Evolutionary conservation across 768 basidiomycete genomes (phyloP).

Genomic region (Chalciporus sphaerocephalus): DNA sequence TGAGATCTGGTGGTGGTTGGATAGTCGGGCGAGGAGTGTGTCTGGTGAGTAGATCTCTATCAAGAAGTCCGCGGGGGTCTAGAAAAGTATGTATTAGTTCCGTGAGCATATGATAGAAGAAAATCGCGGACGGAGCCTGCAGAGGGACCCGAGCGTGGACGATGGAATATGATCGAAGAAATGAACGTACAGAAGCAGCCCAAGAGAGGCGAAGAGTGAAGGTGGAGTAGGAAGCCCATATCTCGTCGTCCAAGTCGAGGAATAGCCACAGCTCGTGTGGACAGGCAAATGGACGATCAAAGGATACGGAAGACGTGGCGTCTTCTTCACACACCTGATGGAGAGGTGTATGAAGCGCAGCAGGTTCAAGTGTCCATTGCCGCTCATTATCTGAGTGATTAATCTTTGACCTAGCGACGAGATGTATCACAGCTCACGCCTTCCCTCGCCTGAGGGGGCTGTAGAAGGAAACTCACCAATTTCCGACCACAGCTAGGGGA

Average conservation of each 20-base stretch:
- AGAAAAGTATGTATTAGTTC: background rate
- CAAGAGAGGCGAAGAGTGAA: conserved; percentile 54
- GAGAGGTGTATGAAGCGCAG: conserved; percentile 37
- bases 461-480: conserved; percentile 23
- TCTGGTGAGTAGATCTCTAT: conserved; percentile 38
- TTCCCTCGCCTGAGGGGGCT: conserved; percentile 14
- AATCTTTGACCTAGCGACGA: conserved; percentile 39
- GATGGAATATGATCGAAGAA: background rate
- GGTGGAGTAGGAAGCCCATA: conserved; percentile 39
- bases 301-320: conserved; percentile 1
- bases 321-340: conserved; percentile 34
- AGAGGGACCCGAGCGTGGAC: background rate
- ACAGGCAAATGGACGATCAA: conserved; percentile 22
- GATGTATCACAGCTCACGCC: background rate
- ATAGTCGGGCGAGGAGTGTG: conserved; percentile 22
- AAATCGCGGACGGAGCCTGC: background rate
- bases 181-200: conserved; percentile 48
- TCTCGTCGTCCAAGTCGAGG: conserved; percentile 40
- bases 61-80: conserved; percentile 45
- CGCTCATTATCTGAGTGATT: conserved; percentile 29
- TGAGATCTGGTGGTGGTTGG: conserved; percentile 6
- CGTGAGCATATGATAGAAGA: background rate
- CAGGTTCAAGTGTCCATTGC: conserved; percentile 40
- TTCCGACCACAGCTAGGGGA: conserved; percentile 22
- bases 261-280: conserved; percentile 46